Conservation (phyloP, 306 rosid species). For the Clitoria ternatea region DNA sequence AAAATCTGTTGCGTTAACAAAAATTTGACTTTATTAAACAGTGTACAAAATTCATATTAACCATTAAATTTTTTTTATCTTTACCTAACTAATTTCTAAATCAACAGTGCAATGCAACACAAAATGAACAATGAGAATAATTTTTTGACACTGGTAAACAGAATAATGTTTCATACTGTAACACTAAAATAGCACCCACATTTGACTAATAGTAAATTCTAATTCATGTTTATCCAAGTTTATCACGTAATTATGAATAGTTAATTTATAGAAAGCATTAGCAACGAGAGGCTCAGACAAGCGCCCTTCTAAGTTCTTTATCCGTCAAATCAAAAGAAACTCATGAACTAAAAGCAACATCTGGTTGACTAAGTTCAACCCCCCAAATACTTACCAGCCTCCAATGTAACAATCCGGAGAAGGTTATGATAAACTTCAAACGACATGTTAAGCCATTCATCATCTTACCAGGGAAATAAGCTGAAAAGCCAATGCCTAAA, state of each 20-base stretch:
- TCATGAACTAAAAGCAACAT: slow-evolving; percentile 2
- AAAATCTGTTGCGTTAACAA: no score
- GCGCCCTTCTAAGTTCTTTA: no score
- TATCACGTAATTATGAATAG: background rate
- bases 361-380: background rate
- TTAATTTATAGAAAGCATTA: background rate
- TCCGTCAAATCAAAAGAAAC: slow-evolving; percentile 12
- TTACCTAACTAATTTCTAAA: no score
- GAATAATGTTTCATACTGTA: background rate
- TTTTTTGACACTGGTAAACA: background rate
- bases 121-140: no score
- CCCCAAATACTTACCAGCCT: background rate
- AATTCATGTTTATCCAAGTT: background rate
- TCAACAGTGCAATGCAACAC: no score
- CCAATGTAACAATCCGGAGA: background rate
- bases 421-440: background rate
- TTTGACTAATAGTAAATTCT: background rate
- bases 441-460: background rate
- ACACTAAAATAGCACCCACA: background rate
- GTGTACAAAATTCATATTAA: no score
- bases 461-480: background rate
- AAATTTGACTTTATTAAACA: no score
- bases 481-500: background rate
- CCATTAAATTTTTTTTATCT: no score
- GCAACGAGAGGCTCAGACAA: no score